These are phyloP conservation scores for Zasmidium citrigriseum DNA, from an alignment of 2,329 filamentous ascomycete genomes.

Conservation along the genomic window DNA sequence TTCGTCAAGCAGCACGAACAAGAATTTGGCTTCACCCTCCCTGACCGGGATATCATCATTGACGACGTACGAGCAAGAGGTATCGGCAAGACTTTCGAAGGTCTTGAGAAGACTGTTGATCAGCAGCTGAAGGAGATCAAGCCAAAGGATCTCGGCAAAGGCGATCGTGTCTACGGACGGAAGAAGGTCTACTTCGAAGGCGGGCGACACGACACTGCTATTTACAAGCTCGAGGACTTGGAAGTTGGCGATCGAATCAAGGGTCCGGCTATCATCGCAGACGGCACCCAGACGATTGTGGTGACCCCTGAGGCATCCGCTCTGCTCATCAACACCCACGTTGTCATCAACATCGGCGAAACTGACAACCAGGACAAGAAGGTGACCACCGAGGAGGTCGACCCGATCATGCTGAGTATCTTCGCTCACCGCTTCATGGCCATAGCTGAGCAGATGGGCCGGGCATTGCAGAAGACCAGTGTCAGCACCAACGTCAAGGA, in stretches of 20 bases:
- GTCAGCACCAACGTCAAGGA: slow-evolving; percentile 82
- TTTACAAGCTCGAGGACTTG: slow-evolving; percentile 80
- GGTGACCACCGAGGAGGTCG: slow-evolving; percentile 59
- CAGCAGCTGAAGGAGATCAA: slow-evolving; percentile 74
- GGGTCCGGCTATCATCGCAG: slow-evolving; percentile 84
- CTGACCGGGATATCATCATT: slow-evolving; percentile 82
- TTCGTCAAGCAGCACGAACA: slow-evolving; percentile 87
- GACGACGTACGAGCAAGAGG: slow-evolving; percentile 87
- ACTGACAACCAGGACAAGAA: slow-evolving; percentile 45
- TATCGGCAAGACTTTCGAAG: slow-evolving; percentile 84
- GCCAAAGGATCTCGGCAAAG: slow-evolving; percentile 56
- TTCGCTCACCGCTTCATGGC: slow-evolving; percentile 84
- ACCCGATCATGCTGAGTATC: slow-evolving; percentile 76
- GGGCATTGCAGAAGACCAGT: slow-evolving; percentile 75
- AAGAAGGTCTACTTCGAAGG: slow-evolving; percentile 82
- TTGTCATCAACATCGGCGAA: slow-evolving; percentile 79
- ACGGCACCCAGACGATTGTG: slow-evolving; percentile 88
- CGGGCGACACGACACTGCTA: slow-evolving; percentile 72
- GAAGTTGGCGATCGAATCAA: slow-evolving; percentile 69
- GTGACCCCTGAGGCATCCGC: slow-evolving; percentile 78
- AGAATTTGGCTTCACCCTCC: slow-evolving; percentile 88
- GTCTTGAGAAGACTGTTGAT: slow-evolving; percentile 78
- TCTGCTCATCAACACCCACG: slow-evolving; percentile 78
- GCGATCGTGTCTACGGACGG: slow-evolving; percentile 65
- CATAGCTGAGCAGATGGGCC: slow-evolving; percentile 82